Evolutionary conservation across 768 basidiomycete genomes (phyloP).

Genomic region (Boletus rubescentipes): DNA sequence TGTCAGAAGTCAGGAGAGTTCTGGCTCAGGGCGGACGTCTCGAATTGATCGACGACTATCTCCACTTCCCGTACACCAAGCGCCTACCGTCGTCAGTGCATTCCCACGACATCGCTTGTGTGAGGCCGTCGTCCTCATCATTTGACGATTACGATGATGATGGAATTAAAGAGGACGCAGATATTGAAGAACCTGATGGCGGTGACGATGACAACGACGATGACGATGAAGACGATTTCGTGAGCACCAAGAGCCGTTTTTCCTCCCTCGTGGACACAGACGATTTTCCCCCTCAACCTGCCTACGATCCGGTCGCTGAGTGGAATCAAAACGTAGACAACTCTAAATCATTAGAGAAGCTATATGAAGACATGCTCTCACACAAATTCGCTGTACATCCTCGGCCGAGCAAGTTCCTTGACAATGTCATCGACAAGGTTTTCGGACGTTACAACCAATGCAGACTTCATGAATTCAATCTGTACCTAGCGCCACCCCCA

Average conservation of each 20-base stretch:
- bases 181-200: constrained; percentile 9
- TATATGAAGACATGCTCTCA: constrained; percentile 61
- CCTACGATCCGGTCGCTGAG: constrained; percentile 29
- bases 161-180: constrained; percentile 20
- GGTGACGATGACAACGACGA: constrained; percentile 15
- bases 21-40: constrained; percentile 60
- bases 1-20: constrained; percentile 63
- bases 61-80: constrained; percentile 58
- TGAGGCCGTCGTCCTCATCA: constrained; percentile 13
- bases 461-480: constrained; percentile 48
- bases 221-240: constrained; percentile 33
- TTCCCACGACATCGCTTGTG: background rate
- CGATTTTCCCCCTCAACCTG: constrained; percentile 14
- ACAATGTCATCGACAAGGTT: constrained; percentile 41
- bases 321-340: constrained; percentile 43
- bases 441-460: constrained; percentile 51
- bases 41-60: constrained; percentile 73
- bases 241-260: constrained; percentile 32
- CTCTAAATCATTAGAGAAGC: constrained; percentile 50
- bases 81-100: constrained; percentile 8
- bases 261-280: constrained; percentile 23
- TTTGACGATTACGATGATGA: constrained; percentile 23
- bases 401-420: constrained; percentile 51
- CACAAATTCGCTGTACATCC: constrained; percentile 51
- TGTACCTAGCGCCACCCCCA: constrained; percentile 55